Conservation (phyloP, 2,329 filamentous ascomycete species). For the Penicillium hesseltinei region DNA sequence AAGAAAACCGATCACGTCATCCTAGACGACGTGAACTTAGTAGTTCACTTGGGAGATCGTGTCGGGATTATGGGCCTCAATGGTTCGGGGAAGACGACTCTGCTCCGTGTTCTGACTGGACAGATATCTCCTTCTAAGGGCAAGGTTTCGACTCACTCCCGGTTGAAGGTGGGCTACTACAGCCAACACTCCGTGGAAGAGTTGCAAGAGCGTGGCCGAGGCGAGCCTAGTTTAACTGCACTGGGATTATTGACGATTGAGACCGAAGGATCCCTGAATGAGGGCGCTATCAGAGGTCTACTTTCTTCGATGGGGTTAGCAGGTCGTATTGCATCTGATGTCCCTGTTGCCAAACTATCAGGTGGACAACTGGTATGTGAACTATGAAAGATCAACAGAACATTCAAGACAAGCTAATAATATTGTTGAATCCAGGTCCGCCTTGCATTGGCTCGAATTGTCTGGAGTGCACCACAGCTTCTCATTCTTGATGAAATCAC, state of each 20-base stretch:
- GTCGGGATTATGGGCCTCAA: constrained; percentile 77
- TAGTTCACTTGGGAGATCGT: constrained; percentile 70
- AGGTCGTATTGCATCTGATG: constrained; percentile 69
- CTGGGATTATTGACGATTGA: constrained; percentile 61
- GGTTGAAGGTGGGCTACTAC: constrained; percentile 71
- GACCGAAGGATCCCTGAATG: constrained; percentile 53
- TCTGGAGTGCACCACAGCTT: constrained; percentile 68
- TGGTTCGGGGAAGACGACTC: constrained; percentile 76
- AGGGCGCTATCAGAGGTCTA: constrained; percentile 66
- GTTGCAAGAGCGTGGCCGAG: constrained; percentile 57
- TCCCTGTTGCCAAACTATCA: constrained; percentile 70
- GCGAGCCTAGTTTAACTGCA: constrained; percentile 59
- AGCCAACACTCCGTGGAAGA: constrained; percentile 75
- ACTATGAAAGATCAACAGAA: constrained; percentile 12
- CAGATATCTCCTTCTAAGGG: constrained; percentile 60
- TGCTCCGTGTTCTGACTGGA: constrained; percentile 69
- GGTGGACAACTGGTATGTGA: constrained; percentile 71
- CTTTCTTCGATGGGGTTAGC: constrained; percentile 68
- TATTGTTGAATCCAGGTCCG: constrained; percentile 42
- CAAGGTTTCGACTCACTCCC: constrained; percentile 63
- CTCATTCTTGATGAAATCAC: constrained; percentile 79
- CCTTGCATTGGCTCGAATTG: constrained; percentile 65
- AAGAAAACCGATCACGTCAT: constrained; percentile 45
- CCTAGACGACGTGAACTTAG: constrained; percentile 64
- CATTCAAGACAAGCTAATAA: not conserved